Conservation (phyloP, 371 early-diverging fungal species). For the Mucor racemosus region DNA sequence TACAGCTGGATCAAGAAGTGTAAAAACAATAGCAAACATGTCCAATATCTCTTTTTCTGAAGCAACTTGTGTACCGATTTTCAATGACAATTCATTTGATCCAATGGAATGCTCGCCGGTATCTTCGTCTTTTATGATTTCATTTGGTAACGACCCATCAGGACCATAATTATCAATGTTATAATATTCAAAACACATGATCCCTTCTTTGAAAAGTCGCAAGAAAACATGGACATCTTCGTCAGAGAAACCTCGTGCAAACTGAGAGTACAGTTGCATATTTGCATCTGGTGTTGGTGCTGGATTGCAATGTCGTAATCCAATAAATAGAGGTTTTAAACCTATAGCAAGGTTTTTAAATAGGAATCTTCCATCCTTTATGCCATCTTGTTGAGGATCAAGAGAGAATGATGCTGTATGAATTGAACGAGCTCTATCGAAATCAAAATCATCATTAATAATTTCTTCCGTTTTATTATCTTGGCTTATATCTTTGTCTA, state of each 20-base stretch:
- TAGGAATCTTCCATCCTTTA: conserved; percentile 80
- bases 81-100: conserved; percentile 32
- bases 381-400: conserved; percentile 71
- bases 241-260: conserved; percentile 69
- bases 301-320: conserved; percentile 79
- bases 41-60: conserved; percentile 92
- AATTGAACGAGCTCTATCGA: conserved; percentile 82
- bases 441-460: conserved; percentile 56
- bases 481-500: conserved; percentile 33
- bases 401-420: conserved; percentile 66
- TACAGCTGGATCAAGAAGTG: conserved; percentile 85
- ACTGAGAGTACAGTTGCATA: conserved; percentile 37
- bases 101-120: conserved; percentile 30
- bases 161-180: conserved; percentile 72
- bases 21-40: conserved; percentile 88
- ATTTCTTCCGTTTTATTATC: conserved; percentile 72
- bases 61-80: conserved; percentile 61
- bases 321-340: conserved; percentile 80
- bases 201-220: conserved; percentile 82
- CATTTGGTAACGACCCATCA: conserved; percentile 48
- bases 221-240: conserved; percentile 72
- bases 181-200: conserved; percentile 88
- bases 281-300: conserved; percentile 40
- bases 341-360: conserved; percentile 89
- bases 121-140: conserved; percentile 13